Conservation (phyloP, 306 rosid species). For the Sphenostylis stenocarpa region DNA sequence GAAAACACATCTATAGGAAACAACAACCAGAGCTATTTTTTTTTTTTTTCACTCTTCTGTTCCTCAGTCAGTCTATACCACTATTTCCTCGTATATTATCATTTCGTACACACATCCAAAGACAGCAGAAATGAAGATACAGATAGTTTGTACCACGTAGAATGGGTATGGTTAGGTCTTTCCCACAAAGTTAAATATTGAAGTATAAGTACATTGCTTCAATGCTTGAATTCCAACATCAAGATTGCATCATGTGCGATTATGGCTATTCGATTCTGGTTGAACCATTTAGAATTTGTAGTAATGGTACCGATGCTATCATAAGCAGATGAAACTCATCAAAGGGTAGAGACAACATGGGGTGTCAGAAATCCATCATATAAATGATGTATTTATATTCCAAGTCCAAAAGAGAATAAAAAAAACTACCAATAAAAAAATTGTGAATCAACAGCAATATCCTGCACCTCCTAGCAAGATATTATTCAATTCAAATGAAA, state of each 20-base stretch:
- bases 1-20: not conserved
- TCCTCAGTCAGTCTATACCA: not conserved
- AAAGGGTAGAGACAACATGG: not conserved
- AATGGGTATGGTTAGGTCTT: not conserved
- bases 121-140: not conserved
- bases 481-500: not conserved
- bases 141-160: not conserved
- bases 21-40: not conserved
- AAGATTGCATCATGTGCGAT: not conserved
- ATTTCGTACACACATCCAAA: not conserved
- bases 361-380: not conserved
- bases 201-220: not conserved
- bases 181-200: not conserved
- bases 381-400: not conserved
- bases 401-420: not conserved
- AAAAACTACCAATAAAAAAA: not conserved
- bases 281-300: not conserved
- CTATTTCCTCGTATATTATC: not conserved
- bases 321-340: not conserved
- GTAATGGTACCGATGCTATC: not conserved
- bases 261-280: not conserved
- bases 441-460: not conserved
- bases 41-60: not conserved
- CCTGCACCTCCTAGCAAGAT: not conserved
- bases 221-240: not conserved